Evolutionary conservation across 179 eudicot genomes (phyloP).

Genomic region (Beta corolliflora): DNA sequence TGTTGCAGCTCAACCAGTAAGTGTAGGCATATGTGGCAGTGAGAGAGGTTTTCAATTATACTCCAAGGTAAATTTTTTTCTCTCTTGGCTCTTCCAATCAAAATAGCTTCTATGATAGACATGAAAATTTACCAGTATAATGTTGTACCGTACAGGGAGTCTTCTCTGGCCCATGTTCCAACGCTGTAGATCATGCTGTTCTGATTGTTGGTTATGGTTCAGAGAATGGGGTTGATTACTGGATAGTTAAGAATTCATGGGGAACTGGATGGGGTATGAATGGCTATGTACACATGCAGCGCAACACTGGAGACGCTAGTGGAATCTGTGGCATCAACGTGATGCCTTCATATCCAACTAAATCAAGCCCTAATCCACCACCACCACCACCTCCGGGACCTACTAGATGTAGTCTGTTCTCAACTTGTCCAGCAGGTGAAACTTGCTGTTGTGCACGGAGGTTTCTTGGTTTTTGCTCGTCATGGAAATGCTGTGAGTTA

Average conservation of each 20-base stretch:
- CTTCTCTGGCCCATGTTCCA: constrained; percentile 90
- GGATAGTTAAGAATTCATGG: constrained; percentile 98
- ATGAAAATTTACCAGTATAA: background rate
- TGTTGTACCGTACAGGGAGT: constrained; percentile 56
- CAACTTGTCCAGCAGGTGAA: constrained; percentile 65
- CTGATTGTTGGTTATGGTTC: constrained; percentile 92
- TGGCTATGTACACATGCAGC: constrained; percentile 71
- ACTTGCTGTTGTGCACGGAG: constrained; percentile 75
- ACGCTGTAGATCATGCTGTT: constrained; percentile 83
- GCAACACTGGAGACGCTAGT: constrained; percentile 56
- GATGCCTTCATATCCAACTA: constrained; percentile 84
- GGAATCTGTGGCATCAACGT: constrained; percentile 92
- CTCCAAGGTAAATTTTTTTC: constrained; percentile 60
- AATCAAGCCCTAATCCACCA: constrained; percentile 84
- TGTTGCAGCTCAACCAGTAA: constrained; percentile 89
- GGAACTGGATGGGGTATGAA: constrained; percentile 81
- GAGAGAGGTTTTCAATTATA: constrained; percentile 81
- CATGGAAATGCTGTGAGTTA: constrained; percentile 80
- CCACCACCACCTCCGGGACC: constrained; percentile 83
- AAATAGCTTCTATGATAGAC: background rate
- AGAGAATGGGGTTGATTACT: constrained; percentile 73
- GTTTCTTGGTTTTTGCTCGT: constrained; percentile 67
- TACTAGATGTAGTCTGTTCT: constrained; percentile 56
- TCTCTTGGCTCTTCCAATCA: background rate
- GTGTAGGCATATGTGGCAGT: constrained; percentile 96